phyloP scores from a whole-genome alignment of 2,329 filamentous ascomycete species.

The Ophiocordyceps robertsii region DNA sequence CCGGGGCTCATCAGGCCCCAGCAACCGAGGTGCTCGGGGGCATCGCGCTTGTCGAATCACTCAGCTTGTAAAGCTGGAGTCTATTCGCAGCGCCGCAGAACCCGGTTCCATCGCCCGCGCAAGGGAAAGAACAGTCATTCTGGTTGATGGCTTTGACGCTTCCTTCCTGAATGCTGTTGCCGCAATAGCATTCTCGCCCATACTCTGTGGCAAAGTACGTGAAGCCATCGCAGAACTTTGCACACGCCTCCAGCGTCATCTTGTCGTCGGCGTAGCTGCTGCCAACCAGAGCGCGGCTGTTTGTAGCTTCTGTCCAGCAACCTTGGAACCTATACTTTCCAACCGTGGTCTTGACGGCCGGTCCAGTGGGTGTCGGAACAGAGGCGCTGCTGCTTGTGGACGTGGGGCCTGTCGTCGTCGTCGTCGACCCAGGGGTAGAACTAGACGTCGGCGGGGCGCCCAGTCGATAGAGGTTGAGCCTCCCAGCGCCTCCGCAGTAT shows the following conservation, averaged over 20 bases:
- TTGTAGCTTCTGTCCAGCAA: constrained; percentile 21
- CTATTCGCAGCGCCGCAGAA: constrained; percentile 21
- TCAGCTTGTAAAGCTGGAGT: constrained; percentile 18
- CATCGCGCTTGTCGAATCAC: neutral
- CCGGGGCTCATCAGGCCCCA: neutral
- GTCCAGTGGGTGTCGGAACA: constrained; percentile 10
- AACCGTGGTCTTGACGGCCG: constrained; percentile 10
- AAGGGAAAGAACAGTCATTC: constrained; percentile 19
- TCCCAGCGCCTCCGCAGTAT: constrained; percentile 19
- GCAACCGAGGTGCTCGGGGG: neutral
- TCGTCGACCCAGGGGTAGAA: constrained; percentile 7
- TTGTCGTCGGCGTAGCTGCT: constrained; percentile 15
- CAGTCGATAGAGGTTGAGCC: constrained; percentile 22
- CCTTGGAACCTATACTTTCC: constrained; percentile 19
- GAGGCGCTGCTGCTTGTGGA: constrained; percentile 7
- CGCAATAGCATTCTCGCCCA: constrained; percentile 25
- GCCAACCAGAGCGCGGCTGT: constrained; percentile 15
- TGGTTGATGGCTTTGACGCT: constrained; percentile 14
- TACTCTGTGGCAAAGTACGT: constrained; percentile 21
- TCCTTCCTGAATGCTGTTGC: constrained; percentile 15
- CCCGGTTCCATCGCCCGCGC: constrained; percentile 16
- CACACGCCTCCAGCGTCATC: constrained; percentile 22
- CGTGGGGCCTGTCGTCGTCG: constrained; percentile 9
- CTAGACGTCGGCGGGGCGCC: neutral
- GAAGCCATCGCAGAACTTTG: constrained; percentile 14